A percentile compares a stretch with the other conserved stretches of the same genome.
phyloP scores from a whole-genome alignment of 257 asterid genomes.

The Capsicum baccatum region DNA sequence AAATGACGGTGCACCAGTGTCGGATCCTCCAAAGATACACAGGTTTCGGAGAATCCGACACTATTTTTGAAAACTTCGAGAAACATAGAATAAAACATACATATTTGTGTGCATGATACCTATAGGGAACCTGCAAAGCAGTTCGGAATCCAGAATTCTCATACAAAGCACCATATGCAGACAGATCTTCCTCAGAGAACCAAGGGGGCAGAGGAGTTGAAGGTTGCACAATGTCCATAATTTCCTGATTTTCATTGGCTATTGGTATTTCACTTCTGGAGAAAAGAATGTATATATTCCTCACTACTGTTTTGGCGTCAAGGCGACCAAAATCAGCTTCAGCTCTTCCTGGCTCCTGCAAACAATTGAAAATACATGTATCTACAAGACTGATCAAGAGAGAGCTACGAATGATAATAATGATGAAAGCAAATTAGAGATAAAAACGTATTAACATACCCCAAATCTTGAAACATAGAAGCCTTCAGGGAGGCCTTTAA shows the following conservation, averaged over 20 bases:
- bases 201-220: conserved; percentile 61
- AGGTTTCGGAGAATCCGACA: not conserved
- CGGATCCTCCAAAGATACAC: not conserved
- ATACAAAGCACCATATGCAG: conserved; percentile 55
- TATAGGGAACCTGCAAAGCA: conserved; percentile 66
- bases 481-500: conserved; percentile 64
- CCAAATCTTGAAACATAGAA: conserved; percentile 75
- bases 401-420: not conserved
- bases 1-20: not conserved
- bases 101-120: conserved; percentile 41
- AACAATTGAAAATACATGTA: not conserved
- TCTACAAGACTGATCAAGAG: not conserved
- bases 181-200: conserved; percentile 64
- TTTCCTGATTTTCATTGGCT: conserved; percentile 51
- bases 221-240: conserved; percentile 49
- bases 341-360: conserved; percentile 58
- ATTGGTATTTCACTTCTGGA: conserved; percentile 25
- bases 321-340: conserved; percentile 63
- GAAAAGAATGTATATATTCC: conserved; percentile 45
- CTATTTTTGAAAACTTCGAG: not conserved
- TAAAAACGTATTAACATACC: conserved; percentile 38
- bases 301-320: conserved; percentile 48
- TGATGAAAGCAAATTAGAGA: not conserved
- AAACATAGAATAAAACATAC: not conserved
- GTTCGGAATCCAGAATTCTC: conserved; percentile 64